Percentiles rank a stretch among this genome's conserved stretches.
Conservation (phyloP, 176 grass and related monocot genomes). For the Microstegium vimineum region DNA sequence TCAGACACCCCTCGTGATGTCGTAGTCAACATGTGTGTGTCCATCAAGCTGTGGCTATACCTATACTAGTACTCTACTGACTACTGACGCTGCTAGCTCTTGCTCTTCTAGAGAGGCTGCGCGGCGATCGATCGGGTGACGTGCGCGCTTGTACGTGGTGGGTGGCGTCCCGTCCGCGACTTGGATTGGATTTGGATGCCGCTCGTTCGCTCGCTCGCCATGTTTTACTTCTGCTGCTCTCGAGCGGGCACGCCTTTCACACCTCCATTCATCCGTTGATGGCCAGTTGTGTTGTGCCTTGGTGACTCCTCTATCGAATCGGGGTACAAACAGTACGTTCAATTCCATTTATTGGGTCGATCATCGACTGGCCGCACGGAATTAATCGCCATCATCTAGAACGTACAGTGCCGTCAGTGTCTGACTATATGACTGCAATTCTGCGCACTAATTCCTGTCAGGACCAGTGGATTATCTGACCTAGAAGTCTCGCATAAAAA, state of each 20-base stretch:
- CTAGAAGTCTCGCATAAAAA: not conserved
- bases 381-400: conserved; percentile 11
- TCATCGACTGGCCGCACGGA: not conserved
- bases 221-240: conserved; percentile 3
- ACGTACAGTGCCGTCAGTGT: not conserved
- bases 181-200: not conserved
- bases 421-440: not conserved
- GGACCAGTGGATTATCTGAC: not conserved
- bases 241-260: not conserved
- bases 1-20: not conserved
- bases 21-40: not conserved
- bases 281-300: not conserved
- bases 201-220: not conserved
- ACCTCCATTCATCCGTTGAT: not conserved
- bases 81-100: not conserved
- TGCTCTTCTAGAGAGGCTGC: not conserved
- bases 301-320: not conserved
- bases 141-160: not conserved
- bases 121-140: not conserved
- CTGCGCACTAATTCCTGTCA: not conserved
- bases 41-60: not conserved
- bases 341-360: conserved; percentile 12
- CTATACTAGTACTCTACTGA: not conserved
- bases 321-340: not conserved
- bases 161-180: not conserved